phyloP scores from a whole-genome alignment of 2,329 filamentous ascomycete genomes.

The Orbilia ellipsospora region DNA sequence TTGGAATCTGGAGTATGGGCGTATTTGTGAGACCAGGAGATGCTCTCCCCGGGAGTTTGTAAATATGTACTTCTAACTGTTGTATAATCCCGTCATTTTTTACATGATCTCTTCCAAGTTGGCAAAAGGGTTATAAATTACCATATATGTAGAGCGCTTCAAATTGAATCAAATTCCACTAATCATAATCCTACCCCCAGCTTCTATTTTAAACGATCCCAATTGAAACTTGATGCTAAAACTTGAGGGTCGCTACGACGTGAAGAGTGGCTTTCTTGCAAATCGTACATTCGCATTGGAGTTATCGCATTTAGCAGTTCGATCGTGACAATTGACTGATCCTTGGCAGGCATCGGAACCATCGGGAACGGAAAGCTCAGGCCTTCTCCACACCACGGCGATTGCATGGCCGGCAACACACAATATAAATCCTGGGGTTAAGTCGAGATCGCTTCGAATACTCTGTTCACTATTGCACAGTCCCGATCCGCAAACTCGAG shows the following conservation, averaged over 20 bases:
- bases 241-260: too few relatives aligned
- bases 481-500: background rate
- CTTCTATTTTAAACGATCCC: too few relatives aligned
- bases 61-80: background rate
- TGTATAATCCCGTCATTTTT: too few relatives aligned
- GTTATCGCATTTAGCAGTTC: conserved; percentile 4
- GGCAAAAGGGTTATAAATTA: too few relatives aligned
- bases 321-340: conserved; percentile 1
- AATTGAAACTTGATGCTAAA: too few relatives aligned
- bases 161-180: too few relatives aligned
- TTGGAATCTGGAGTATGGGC: background rate
- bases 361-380: conserved; percentile 29
- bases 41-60: background rate
- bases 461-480: conserved; percentile 26
- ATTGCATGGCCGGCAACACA: conserved; percentile 32
- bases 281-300: too few relatives aligned
- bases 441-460: conserved; percentile 18
- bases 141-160: too few relatives aligned
- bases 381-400: conserved; percentile 25
- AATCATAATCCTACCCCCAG: too few relatives aligned
- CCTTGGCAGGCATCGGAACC: conserved; percentile 31
- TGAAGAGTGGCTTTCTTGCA: too few relatives aligned
- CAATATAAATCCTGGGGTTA: background rate
- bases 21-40: background rate
- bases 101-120: too few relatives aligned